phyloP scores from a whole-genome alignment of 441 rosid species.

The Gossypium gossypioides region DNA sequence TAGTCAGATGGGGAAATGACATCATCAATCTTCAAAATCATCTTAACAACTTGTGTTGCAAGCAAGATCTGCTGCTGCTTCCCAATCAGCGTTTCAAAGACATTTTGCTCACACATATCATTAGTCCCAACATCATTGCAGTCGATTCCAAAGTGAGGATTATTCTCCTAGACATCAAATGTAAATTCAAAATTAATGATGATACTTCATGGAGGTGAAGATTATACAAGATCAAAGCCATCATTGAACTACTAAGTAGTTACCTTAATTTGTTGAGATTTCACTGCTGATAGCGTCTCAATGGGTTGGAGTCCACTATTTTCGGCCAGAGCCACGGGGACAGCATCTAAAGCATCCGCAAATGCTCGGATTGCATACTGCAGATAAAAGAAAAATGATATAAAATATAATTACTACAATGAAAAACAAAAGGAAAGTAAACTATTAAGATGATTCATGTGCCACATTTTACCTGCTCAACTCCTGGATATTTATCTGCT shows the following conservation, averaged over 20 bases:
- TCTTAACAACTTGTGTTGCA: constrained; percentile 97
- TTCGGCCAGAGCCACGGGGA: constrained; percentile 97
- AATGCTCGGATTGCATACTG: constrained; percentile 96
- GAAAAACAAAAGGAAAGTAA: neutral
- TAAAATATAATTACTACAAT: neutral
- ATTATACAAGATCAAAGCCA: neutral
- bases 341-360: constrained; percentile 80
- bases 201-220: neutral
- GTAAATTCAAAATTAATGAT: neutral
- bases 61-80: constrained; percentile 92
- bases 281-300: constrained; percentile 87
- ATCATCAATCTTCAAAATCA: constrained; percentile 96
- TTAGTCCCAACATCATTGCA: constrained; percentile 94
- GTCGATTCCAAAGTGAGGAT: constrained; percentile 72
- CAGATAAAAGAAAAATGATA: constrained; percentile 8
- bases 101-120: constrained; percentile 85
- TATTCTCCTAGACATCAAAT: constrained; percentile 54
- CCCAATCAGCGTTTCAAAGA: constrained; percentile 86
- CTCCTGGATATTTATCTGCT: constrained; percentile 81
- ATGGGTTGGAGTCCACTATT: constrained; percentile 94
- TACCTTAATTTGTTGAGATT: constrained; percentile 88
- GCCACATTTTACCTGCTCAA: constrained; percentile 60
- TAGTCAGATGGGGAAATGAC: constrained; percentile 78
- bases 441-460: neutral
- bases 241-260: neutral